phyloP scores from a whole-genome alignment of 2,329 filamentous ascomycete genomes.

The Aspergillus flavus region DNA sequence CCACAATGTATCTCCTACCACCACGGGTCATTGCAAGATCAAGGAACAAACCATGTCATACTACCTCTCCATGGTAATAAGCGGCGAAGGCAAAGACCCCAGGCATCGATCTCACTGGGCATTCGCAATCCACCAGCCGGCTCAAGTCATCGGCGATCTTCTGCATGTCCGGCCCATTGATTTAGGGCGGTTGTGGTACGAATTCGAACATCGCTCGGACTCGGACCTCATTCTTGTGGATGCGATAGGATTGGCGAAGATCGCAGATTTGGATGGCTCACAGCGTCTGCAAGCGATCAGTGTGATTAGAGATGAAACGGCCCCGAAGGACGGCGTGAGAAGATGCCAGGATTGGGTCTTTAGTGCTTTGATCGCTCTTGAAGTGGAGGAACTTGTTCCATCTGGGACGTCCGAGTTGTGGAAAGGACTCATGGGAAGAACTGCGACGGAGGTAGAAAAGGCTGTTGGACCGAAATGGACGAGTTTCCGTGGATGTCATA shows the following conservation, averaged over 20 bases:
- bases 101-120: conserved; percentile 29
- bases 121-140: conserved; percentile 25
- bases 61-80: conserved; percentile 27
- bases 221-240: conserved; percentile 24
- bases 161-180: conserved; percentile 30
- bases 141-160: conserved; percentile 26
- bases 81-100: conserved; percentile 26
- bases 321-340: conserved; percentile 23
- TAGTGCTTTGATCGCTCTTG: conserved; percentile 26
- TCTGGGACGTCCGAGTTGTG: conserved; percentile 27
- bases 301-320: conserved; percentile 21
- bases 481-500: background rate
- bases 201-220: conserved; percentile 25
- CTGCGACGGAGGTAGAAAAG: conserved; percentile 11
- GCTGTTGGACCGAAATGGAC: conserved; percentile 3
- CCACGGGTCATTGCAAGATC: background rate
- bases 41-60: conserved; percentile 5
- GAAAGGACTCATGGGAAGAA: conserved; percentile 25
- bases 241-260: conserved; percentile 26
- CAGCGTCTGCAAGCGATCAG: conserved; percentile 23
- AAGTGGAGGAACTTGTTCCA: conserved; percentile 30
- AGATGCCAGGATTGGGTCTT: conserved; percentile 32
- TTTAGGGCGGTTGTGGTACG: conserved; percentile 25
- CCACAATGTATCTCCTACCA: background rate
- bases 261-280: conserved; percentile 19